phyloP scores from a whole-genome alignment of 768 basidiomycete genomes.

The Solioccasus polychromus region DNA sequence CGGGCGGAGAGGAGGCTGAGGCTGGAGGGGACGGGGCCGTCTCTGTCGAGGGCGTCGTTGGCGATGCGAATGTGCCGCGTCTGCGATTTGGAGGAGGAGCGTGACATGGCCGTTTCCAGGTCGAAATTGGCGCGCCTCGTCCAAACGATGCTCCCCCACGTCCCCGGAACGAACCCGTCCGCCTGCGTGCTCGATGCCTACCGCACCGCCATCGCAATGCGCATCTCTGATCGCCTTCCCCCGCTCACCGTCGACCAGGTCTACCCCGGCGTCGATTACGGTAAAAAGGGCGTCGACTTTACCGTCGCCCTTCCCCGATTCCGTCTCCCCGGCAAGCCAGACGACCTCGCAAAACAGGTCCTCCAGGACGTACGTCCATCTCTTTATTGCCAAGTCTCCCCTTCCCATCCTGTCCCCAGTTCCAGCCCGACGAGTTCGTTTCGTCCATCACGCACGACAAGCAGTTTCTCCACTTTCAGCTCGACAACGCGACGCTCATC shows the following conservation, averaged over 20 bases:
- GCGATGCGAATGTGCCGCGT: constrained; percentile 19
- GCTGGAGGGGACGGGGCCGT: constrained; percentile 26
- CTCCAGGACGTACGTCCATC: constrained; percentile 57
- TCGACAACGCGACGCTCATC: constrained; percentile 62
- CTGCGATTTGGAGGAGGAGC: constrained; percentile 25
- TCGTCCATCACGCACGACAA: constrained; percentile 66
- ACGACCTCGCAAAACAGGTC: constrained; percentile 73
- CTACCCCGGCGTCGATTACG: constrained; percentile 82
- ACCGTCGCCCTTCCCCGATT: constrained; percentile 91
- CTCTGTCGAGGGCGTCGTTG: constrained; percentile 20
- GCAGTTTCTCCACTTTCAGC: constrained; percentile 80
- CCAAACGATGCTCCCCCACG: constrained; percentile 30
- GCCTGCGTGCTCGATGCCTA: constrained; percentile 72
- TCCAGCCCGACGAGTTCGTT: constrained; percentile 80
- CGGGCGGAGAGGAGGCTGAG: constrained; percentile 33
- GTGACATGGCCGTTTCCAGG: constrained; percentile 15
- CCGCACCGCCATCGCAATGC: constrained; percentile 75
- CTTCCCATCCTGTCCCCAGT: constrained; percentile 44
- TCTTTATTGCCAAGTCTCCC: background rate
- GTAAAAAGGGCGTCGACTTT: constrained; percentile 93
- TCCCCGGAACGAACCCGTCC: constrained; percentile 57
- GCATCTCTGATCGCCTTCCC: constrained; percentile 62
- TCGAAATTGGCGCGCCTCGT: no score
- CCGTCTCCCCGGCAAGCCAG: constrained; percentile 77
- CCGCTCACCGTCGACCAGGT: constrained; percentile 70